These are phyloP conservation scores for Fusarium sp. DNA, from an alignment of 2,329 filamentous ascomycete genomes.

Conservation along the genomic window DNA sequence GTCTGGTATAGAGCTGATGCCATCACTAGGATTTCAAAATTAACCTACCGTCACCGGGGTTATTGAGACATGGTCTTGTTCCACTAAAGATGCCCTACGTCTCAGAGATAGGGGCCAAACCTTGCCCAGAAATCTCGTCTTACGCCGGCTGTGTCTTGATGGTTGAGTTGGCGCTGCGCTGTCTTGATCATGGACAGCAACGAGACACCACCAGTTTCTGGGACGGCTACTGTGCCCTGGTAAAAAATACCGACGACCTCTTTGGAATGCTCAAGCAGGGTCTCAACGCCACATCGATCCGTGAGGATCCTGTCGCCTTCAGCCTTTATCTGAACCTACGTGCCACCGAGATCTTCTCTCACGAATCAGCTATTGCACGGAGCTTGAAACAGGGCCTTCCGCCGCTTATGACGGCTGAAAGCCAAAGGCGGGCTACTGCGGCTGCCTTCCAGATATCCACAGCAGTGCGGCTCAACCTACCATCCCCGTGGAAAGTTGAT, in stretches of 20 bases:
- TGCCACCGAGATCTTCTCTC: background rate
- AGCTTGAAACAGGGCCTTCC: background rate
- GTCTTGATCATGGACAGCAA: background rate
- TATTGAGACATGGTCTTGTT: background rate
- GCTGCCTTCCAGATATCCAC: background rate
- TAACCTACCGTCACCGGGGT: background rate
- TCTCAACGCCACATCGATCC: background rate
- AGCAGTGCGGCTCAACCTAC: background rate
- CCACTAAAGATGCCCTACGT: background rate
- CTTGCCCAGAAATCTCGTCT: background rate
- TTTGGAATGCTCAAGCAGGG: background rate
- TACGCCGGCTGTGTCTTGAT: background rate
- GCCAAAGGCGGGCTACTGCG: background rate
- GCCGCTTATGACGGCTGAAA: background rate
- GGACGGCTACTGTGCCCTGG: conserved; percentile 2
- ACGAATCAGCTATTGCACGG: background rate
- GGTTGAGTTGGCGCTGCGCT: background rate
- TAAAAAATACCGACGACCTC: background rate
- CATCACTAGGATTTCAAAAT: background rate
- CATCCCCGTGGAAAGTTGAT: accelerated
- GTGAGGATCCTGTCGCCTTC: background rate
- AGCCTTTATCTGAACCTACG: background rate
- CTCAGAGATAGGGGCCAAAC: background rate
- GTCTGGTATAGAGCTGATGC: background rate
- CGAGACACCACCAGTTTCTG: background rate